These are phyloP conservation scores for Scorias spongiosa DNA, from an alignment of 2,329 filamentous ascomycete species.

Conservation along the genomic window DNA sequence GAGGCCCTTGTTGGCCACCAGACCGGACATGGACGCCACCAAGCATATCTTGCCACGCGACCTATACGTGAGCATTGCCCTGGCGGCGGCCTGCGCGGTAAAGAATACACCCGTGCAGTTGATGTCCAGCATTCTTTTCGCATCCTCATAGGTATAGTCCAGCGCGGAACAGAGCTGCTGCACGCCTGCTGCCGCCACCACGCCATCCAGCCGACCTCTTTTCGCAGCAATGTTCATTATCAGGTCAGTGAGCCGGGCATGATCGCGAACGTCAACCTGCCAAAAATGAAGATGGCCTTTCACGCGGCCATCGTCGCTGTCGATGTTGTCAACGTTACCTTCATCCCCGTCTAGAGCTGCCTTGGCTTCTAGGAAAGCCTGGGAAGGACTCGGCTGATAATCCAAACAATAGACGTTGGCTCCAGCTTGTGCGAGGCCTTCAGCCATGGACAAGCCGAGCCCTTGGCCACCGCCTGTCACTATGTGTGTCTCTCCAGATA, in stretches of 20 bases:
- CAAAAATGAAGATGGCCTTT: slow-evolving; percentile 29
- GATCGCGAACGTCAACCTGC: slow-evolving; percentile 32
- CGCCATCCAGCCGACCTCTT: slow-evolving; percentile 10
- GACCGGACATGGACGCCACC: slow-evolving; percentile 36
- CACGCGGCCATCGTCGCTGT: not conserved
- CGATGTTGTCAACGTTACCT: not conserved
- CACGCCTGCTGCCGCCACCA: slow-evolving; percentile 18
- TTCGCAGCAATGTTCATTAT: slow-evolving; percentile 14
- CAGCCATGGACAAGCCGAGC: not conserved
- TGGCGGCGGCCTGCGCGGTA: slow-evolving; percentile 31
- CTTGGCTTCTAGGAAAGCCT: not conserved
- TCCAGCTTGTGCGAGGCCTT: not conserved
- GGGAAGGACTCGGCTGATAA: not conserved
- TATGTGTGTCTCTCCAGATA: not conserved
- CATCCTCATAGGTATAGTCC: slow-evolving; percentile 21
- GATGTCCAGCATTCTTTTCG: slow-evolving; percentile 29
- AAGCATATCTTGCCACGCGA: slow-evolving; percentile 34
- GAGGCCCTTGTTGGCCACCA: slow-evolving; percentile 21
- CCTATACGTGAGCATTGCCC: slow-evolving; percentile 35
- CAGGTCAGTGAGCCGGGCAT: slow-evolving; percentile 10
- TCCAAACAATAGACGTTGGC: not conserved
- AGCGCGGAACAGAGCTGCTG: slow-evolving; percentile 15
- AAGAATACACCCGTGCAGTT: slow-evolving; percentile 37
- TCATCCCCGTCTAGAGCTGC: not conserved
- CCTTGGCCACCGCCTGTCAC: not conserved